phyloP scores from a whole-genome alignment of 2,329 filamentous ascomycete genomes.

The Tolypocladium album region DNA sequence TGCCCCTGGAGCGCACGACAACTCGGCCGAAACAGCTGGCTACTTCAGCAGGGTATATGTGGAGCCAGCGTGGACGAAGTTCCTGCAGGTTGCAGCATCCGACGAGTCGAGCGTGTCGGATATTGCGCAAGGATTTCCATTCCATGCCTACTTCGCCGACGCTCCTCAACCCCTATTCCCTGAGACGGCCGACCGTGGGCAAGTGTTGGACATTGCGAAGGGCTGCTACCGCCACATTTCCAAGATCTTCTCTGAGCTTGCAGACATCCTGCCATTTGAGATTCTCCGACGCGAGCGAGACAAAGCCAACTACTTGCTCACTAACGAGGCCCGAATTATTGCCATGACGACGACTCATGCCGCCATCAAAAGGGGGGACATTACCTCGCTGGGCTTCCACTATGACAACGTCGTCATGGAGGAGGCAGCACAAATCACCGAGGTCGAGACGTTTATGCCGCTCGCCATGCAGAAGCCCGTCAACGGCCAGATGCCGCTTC shows the following conservation, averaged over 20 bases:
- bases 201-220: conserved; percentile 63
- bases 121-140: conserved; percentile 70
- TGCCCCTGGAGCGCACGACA: conserved; percentile 88
- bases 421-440: conserved; percentile 94
- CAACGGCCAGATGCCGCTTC: conserved; percentile 62
- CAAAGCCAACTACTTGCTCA: conserved; percentile 90
- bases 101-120: conserved; percentile 46
- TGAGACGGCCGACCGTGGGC: conserved; percentile 49
- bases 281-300: conserved; percentile 81
- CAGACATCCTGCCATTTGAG: conserved; percentile 91
- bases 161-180: conserved; percentile 81
- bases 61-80: conserved; percentile 78
- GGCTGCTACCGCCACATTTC: conserved; percentile 84
- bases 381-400: conserved; percentile 83
- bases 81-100: conserved; percentile 48
- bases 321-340: conserved; percentile 92
- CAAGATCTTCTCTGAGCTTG: conserved; percentile 84
- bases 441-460: conserved; percentile 94
- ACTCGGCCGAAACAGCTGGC: conserved; percentile 89
- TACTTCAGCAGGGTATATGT: conserved; percentile 95
- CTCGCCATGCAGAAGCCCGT: conserved; percentile 79
- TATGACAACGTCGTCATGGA: conserved; percentile 99
- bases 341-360: conserved; percentile 99
- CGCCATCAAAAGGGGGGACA: conserved; percentile 85
- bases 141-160: conserved; percentile 77